Evolutionary conservation across 2,329 filamentous ascomycete genomes (phyloP).

Genomic region (Hypoxylon sp.): DNA sequence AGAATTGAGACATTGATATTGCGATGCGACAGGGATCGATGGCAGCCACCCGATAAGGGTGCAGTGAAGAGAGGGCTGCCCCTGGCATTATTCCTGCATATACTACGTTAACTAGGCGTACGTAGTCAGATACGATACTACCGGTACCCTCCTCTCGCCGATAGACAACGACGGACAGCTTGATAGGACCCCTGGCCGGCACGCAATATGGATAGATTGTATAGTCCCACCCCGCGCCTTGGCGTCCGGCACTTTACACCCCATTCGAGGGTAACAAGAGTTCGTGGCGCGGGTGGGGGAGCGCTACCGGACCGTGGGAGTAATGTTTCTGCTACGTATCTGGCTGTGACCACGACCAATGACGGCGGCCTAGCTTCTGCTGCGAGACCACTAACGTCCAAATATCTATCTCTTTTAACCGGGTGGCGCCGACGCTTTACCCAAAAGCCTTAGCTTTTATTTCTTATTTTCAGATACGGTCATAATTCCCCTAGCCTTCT

Average conservation of each 20-base stretch:
- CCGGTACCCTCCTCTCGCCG: neutral
- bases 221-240: conserved; percentile 42
- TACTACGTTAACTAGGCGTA: conserved; percentile 22
- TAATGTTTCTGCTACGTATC: conserved; percentile 22
- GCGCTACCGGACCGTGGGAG: conserved; percentile 13
- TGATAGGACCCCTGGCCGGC: conserved; percentile 27
- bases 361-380: conserved; percentile 3
- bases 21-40: conserved; percentile 35
- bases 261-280: conserved; percentile 26
- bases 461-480: conserved; percentile 8
- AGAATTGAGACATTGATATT: conserved; percentile 41
- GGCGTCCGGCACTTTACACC: conserved; percentile 42
- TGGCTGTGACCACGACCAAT: conserved; percentile 31
- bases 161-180: neutral
- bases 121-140: conserved; percentile 19
- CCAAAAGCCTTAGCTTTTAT: conserved; percentile 18
- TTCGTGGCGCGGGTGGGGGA: conserved; percentile 30
- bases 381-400: conserved; percentile 6
- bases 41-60: conserved; percentile 33
- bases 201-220: conserved; percentile 43
- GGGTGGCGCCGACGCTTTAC: conserved; percentile 37
- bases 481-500: conserved; percentile 4
- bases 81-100: conserved; percentile 36
- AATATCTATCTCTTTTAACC: conserved; percentile 29
- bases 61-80: conserved; percentile 24